Evolutionary conservation across 192 early-diverging fungal species (phyloP).

Genomic region (Blastocladiella britannica): DNA sequence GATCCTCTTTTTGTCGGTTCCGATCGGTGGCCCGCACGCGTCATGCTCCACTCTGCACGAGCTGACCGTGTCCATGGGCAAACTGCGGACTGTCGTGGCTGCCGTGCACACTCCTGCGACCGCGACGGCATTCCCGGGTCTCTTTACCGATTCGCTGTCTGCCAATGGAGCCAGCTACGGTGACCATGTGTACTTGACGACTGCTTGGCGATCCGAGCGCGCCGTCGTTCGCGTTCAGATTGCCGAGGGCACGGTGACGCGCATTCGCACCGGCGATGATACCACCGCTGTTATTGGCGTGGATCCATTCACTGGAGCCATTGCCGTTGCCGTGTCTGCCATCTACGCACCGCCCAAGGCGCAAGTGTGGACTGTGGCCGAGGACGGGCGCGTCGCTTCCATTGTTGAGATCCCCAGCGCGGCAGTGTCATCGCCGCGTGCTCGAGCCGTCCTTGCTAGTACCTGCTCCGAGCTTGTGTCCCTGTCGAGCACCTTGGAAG

Average conservation of each 20-base stretch:
- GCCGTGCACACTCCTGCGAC: constrained; percentile 12
- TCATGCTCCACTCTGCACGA: constrained; percentile 26
- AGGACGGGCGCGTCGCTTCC: no score
- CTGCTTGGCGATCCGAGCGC: neutral
- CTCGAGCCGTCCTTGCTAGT: no score
- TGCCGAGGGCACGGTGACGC: constrained; percentile 17
- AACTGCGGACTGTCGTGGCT: constrained; percentile 13
- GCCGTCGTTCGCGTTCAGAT: constrained; percentile 14
- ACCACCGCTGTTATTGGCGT: no score
- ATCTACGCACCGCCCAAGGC: no score
- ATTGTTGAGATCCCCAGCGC: no score
- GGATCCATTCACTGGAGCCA: no score
- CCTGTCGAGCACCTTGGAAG: constrained; percentile 17
- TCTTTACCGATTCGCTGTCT: constrained; percentile 39
- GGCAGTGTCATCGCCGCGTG: no score
- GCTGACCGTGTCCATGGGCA: constrained; percentile 9
- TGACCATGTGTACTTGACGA: neutral
- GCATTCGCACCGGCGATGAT: neutral
- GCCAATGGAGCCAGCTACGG: constrained; percentile 1
- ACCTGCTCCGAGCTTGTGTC: no score
- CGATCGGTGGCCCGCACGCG: constrained; percentile 44
- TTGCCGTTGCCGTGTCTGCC: no score
- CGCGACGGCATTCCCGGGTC: constrained; percentile 38
- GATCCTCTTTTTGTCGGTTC: constrained; percentile 37
- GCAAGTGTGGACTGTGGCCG: no score